Percentiles rank a stretch among this genome's conserved stretches.
Evolutionary conservation across 441 rosid genomes (phyloP).

Genomic region (Daphne laureola): DNA sequence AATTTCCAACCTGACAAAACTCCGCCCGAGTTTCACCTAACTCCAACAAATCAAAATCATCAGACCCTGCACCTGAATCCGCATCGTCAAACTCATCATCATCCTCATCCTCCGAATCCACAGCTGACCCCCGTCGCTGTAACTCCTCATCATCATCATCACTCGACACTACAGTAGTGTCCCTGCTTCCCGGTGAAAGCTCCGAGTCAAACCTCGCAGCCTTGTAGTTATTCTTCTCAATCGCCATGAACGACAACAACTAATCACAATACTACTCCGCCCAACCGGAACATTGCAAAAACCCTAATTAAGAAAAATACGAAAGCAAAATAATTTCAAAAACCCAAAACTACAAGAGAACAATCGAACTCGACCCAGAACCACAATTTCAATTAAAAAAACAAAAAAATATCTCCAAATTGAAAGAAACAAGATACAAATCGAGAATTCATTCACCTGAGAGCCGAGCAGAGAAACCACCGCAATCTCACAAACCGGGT

Average conservation of each 20-base stretch:
- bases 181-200: slow-evolving; percentile 76
- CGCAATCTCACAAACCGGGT: slow-evolving; percentile 20
- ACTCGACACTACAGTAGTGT: slow-evolving; percentile 52
- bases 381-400: too few species aligned
- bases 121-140: slow-evolving; percentile 42
- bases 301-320: slow-evolving; percentile 33
- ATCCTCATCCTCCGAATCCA: slow-evolving; percentile 67
- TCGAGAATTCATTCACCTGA: not conserved
- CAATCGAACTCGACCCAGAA: not conserved
- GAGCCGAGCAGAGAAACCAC: slow-evolving; percentile 6
- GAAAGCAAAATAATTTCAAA: slow-evolving; percentile 11
- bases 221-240: slow-evolving; percentile 89
- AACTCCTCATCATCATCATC: slow-evolving; percentile 68
- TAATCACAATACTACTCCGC: slow-evolving; percentile 6
- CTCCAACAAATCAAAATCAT: slow-evolving; percentile 94
- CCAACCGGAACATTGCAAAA: slow-evolving; percentile 22
- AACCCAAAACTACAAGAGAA: slow-evolving; percentile 11
- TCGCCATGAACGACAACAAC: slow-evolving; percentile 58
- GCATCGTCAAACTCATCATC: slow-evolving; percentile 83
- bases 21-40: slow-evolving; percentile 87
- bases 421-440: slow-evolving; percentile 12
- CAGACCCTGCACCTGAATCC: slow-evolving; percentile 98
- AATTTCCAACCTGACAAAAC: slow-evolving; percentile 79
- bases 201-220: slow-evolving; percentile 74
- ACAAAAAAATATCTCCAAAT: not conserved